Conservation (phyloP, 1,284 basidiomycete genomes). For the Apiotrichum akiyoshidainum region DNA sequence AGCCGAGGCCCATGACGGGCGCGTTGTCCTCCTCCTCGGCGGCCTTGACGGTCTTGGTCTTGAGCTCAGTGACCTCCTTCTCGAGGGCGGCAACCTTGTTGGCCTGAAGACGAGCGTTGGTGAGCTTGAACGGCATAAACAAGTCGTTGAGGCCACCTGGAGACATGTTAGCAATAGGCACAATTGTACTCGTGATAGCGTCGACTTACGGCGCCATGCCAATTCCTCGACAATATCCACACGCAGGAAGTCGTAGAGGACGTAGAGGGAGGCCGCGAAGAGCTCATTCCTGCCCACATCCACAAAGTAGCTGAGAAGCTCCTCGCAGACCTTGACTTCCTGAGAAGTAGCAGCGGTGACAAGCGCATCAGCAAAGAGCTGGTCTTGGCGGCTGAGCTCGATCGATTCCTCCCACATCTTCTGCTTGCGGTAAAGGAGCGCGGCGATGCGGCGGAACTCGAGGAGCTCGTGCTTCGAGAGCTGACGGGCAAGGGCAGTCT, state of each 20-base stretch:
- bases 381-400: conserved; percentile 85
- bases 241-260: conserved; percentile 88
- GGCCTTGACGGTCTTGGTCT: conserved; percentile 31
- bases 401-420: conserved; percentile 92
- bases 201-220: too few species aligned
- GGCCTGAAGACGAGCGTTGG: conserved; percentile 53
- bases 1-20: conserved; percentile 35
- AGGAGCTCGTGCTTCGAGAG: conserved; percentile 88
- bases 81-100: conserved; percentile 39
- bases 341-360: conserved; percentile 81
- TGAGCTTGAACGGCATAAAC: conserved; percentile 91
- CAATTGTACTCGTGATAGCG: too few species aligned
- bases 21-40: conserved; percentile 32
- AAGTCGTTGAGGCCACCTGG: conserved; percentile 91
- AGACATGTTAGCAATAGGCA: conserved; percentile 67
- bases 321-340: conserved; percentile 83
- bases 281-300: conserved; percentile 98
- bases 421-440: conserved; percentile 94
- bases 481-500: conserved; percentile 77
- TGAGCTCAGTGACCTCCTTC: conserved; percentile 49
- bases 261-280: conserved; percentile 83
- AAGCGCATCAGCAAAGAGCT: conserved; percentile 91
- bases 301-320: conserved; percentile 88
- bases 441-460: conserved; percentile 91
- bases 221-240: conserved; percentile 91